Base-by-base conservation (phyloP, 2,329 filamentous ascomycete genomes). In the Apiospora sp. region DNA sequence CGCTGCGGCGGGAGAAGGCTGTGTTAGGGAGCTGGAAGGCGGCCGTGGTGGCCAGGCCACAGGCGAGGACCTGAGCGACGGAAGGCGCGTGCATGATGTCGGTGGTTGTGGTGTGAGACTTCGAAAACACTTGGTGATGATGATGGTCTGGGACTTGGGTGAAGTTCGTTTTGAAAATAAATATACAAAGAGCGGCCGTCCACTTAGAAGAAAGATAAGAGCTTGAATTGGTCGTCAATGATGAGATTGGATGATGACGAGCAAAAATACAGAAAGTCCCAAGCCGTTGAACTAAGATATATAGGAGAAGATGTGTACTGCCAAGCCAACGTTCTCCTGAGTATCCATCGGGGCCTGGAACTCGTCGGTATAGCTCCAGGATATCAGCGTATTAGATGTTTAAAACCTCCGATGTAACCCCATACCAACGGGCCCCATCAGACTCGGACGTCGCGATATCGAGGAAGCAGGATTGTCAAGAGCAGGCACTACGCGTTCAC, bases 31-130 rank as follows among this genome's bases (percentile, higher is more conserved):
- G 54, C 54, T 61, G 54, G 27, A 61, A 61, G 54, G 54, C 54
- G 16, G 54, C 54, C 30, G 54, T 61, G 54, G 54, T 61, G 54
- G 30, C 54, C 54, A 61, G 54, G 54, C 54, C 54, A 37, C 54
- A 61, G 54, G 54, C 30, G 54, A 61, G 54, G 7, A 61, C 6
- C 54, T 61, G 54, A 37, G 30, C 54, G 30, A 61, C 54, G 7
- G 30, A 61, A 2, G 54, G 54, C 6, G 54, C 30, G 30, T 61
- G 54, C 54, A 61, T 61, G 54, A 10, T 34, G 51, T 7, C n/a
- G 14, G 19, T 22, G 34, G 5, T 7, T 34, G 54, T n/a, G 27
- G 19, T 22, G 34, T 6, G 16, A 10, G 16, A 61, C 3, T 24
- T 30, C 5, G 24, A 30, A 54, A 54, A 16, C 24, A 13, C 22